phyloP scores from a whole-genome alignment of 208 protist species.

The Vickermania ingenoplastis region DNA sequence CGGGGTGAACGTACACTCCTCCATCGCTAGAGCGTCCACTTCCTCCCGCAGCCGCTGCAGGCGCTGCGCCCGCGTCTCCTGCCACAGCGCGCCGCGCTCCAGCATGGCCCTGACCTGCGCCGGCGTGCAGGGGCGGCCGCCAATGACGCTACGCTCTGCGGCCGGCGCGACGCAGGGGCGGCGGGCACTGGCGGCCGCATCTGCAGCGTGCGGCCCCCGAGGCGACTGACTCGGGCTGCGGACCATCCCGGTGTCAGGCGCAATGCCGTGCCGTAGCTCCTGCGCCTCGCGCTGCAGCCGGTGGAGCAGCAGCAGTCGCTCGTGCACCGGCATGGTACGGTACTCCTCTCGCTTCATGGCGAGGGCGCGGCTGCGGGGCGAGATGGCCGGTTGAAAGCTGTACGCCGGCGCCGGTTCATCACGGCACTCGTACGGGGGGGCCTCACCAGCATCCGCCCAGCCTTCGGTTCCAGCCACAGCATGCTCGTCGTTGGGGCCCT shows the following conservation, averaged over 20 bases:
- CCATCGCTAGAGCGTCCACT: slow-evolving; percentile 10
- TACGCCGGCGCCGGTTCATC: slow-evolving; percentile 14
- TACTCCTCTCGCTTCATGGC: slow-evolving; percentile 15
- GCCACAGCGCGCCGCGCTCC: slow-evolving; percentile 30
- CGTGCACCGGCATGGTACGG: slow-evolving; percentile 23
- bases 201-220: background rate
- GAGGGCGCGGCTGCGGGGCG: slow-evolving; percentile 4
- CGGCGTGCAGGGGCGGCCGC: background rate
- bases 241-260: background rate
- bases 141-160: too few species aligned
- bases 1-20: slow-evolving; percentile 37
- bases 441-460: slow-evolving; percentile 12
- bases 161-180: too few species aligned
- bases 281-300: background rate
- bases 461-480: slow-evolving; percentile 22
- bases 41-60: slow-evolving; percentile 1
- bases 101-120: slow-evolving; percentile 17
- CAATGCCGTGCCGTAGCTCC: background rate
- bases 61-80: slow-evolving; percentile 10
- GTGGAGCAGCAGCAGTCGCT: slow-evolving; percentile 10
- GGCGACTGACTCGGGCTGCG: background rate
- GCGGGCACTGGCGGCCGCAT: too few species aligned
- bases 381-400: slow-evolving; percentile 31
- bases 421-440: slow-evolving; percentile 12
- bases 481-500: slow-evolving; percentile 1